A percentile compares a stretch with the other conserved stretches of the same genome.
Evolutionary conservation across 1,284 basidiomycete species (phyloP).

Genomic region (Anthracocystis setariae): DNA sequence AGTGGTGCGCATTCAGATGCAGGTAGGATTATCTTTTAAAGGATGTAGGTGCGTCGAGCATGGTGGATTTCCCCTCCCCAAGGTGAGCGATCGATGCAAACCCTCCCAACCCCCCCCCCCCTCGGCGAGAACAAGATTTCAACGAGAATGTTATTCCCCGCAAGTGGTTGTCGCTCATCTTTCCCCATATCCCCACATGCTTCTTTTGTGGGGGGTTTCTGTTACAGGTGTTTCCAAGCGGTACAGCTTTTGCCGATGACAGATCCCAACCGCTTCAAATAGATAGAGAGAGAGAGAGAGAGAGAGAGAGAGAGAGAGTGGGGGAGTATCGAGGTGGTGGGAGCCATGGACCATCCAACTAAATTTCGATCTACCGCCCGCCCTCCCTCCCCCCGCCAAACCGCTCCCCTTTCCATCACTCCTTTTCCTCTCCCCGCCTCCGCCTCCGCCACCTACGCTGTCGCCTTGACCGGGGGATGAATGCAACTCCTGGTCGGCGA

Average conservation of each 20-base stretch:
- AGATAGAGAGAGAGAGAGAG: background rate
- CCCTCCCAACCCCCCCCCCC: no score
- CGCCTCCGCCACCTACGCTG: no score
- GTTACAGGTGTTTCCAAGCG: background rate
- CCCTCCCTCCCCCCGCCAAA: slow-evolving; percentile 4
- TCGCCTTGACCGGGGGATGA: slow-evolving; percentile 4
- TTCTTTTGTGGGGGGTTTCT: background rate
- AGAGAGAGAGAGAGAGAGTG: background rate
- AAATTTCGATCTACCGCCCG: slow-evolving; percentile 51
- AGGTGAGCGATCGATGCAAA: no score
- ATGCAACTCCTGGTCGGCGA: background rate
- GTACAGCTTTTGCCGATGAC: slow-evolving; percentile 12
- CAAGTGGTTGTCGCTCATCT: no score
- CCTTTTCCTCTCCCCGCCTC: background rate
- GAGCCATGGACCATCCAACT: slow-evolving; percentile 36
- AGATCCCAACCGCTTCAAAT: slow-evolving; percentile 3
- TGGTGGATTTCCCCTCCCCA: no score
- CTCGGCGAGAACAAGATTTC: no score
- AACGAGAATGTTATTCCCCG: no score
- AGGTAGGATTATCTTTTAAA: slow-evolving; percentile 17
- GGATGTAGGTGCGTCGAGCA: no score
- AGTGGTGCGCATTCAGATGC: slow-evolving; percentile 1
- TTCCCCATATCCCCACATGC: no score
- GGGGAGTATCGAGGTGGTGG: no score
- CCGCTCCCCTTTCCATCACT: background rate